These are phyloP conservation scores for Talaromyces verruculosus DNA, from an alignment of 2,329 filamentous ascomycete species.

Conservation along the genomic window DNA sequence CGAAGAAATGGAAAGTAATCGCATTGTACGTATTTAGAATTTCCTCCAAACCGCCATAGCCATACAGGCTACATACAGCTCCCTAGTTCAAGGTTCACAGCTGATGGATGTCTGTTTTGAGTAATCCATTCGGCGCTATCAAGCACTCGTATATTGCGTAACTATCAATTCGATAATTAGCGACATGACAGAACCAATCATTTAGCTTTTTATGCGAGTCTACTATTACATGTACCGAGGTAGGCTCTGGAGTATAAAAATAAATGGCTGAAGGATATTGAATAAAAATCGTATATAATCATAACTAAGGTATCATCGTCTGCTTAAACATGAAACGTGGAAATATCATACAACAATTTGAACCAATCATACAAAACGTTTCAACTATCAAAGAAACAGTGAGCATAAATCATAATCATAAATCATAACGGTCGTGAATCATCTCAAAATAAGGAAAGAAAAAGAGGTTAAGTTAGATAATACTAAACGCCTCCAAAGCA, in stretches of 20 bases:
- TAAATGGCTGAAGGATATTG: background rate
- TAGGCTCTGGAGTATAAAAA: background rate
- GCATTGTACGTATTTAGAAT: background rate
- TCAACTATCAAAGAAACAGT: background rate
- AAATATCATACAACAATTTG: constrained; percentile 2
- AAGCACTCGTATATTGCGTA: background rate
- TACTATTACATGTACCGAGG: background rate
- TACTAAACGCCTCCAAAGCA: constrained; percentile 38
- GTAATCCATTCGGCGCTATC: constrained; percentile 8
- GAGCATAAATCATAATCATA: background rate
- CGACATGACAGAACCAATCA: background rate
- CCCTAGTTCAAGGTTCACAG: background rate
- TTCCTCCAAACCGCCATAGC: background rate
- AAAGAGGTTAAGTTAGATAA: constrained; percentile 6
- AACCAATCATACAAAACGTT: background rate
- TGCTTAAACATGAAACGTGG: background rate
- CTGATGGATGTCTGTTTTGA: background rate
- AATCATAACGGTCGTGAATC: background rate
- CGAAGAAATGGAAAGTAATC: background rate
- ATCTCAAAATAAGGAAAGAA: background rate
- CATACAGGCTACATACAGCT: background rate
- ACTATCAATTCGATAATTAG: background rate
- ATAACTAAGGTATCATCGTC: background rate
- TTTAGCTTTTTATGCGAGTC: background rate
- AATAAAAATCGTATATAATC: background rate